Evolutionary conservation across 2,329 filamentous ascomycete genomes (phyloP).

Genomic region (Talaromyces verruculosus): DNA sequence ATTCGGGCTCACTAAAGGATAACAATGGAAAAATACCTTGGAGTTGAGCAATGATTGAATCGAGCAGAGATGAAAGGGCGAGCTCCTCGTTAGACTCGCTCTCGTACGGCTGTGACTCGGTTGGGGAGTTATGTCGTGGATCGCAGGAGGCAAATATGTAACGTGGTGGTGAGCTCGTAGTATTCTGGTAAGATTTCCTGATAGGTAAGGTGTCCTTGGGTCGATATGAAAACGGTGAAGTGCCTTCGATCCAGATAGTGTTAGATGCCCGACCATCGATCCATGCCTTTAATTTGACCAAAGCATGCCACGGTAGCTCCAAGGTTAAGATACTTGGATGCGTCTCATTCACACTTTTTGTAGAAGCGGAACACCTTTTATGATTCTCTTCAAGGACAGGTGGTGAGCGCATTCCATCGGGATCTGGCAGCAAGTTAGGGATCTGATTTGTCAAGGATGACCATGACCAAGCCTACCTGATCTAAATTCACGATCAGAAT

Average conservation of each 20-base stretch:
- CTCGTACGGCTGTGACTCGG: neutral
- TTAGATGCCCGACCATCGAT: neutral
- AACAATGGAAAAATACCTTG: neutral
- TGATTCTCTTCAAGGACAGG: neutral
- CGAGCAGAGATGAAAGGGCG: neutral
- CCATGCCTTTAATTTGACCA: neutral
- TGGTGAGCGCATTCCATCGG: neutral
- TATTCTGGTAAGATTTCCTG: neutral
- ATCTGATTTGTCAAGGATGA: neutral
- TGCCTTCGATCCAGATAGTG: neutral
- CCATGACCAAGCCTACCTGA: neutral
- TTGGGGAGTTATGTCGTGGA: neutral
- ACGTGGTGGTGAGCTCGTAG: neutral
- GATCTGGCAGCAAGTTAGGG: neutral
- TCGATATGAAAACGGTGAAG: neutral
- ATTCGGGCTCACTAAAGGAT: neutral
- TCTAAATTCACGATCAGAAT: neutral
- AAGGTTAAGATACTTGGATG: neutral
- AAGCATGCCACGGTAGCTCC: neutral
- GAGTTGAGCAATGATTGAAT: neutral
- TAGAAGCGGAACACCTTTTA: neutral
- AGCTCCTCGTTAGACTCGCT: neutral
- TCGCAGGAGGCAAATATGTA: neutral
- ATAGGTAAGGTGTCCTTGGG: neutral
- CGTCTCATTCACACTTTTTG: neutral